Percentiles rank a stretch among this genome's conserved stretches.
phyloP scores from a whole-genome alignment of 345 rosid species.

The Salix caprea region DNA sequence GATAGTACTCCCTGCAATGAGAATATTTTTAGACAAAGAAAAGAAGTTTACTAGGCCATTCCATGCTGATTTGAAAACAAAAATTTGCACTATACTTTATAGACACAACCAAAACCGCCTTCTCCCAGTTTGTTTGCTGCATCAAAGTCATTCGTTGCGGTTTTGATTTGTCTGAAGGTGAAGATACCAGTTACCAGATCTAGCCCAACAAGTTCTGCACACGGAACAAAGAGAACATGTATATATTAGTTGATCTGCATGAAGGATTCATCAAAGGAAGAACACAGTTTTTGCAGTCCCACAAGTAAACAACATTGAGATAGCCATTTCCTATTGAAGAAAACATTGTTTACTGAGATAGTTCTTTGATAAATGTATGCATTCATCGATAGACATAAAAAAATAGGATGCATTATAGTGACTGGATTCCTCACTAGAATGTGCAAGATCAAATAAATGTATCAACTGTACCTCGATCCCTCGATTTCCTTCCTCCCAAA shows the following conservation, averaged over 20 bases:
- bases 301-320: too few relatives aligned
- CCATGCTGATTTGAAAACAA: too few relatives aligned
- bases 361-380: too few relatives aligned
- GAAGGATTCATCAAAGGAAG: too few relatives aligned
- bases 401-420: too few relatives aligned
- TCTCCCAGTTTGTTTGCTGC: constrained; percentile 50
- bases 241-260: too few relatives aligned
- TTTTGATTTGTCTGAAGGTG: constrained; percentile 45
- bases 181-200: constrained; percentile 40
- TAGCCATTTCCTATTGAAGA: too few relatives aligned
- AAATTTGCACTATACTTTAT: constrained; percentile 31
- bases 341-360: too few relatives aligned
- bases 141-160: constrained; percentile 52
- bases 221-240: neutral
- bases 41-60: too few relatives aligned
- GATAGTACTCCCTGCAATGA: constrained; percentile 38
- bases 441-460: neutral
- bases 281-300: too few relatives aligned
- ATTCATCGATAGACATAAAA: too few relatives aligned
- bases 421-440: too few relatives aligned
- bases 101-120: constrained; percentile 71
- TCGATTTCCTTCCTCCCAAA: constrained; percentile 5
- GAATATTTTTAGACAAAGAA: neutral
- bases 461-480: neutral
- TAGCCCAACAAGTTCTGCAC: constrained; percentile 36